phyloP scores from a whole-genome alignment of 2,329 filamentous ascomycete genomes.

The Fusarium newnesense region DNA sequence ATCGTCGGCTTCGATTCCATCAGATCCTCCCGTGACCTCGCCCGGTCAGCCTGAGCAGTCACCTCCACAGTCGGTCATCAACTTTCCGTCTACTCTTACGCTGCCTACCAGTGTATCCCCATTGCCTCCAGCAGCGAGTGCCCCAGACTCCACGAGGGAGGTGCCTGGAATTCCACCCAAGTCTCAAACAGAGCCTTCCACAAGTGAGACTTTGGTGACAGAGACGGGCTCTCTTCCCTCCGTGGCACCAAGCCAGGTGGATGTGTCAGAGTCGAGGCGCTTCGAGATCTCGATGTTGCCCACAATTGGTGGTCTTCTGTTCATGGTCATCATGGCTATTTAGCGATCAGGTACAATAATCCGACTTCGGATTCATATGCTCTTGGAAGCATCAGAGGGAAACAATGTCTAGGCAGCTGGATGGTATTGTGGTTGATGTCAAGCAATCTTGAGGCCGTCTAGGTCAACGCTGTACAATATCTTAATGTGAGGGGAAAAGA shows the following conservation, averaged over 20 bases:
- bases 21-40: neutral
- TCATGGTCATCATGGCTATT: slow-evolving; percentile 40
- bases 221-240: slow-evolving; percentile 39
- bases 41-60: neutral
- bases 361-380: neutral
- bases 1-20: neutral
- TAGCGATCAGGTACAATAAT: neutral
- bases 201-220: slow-evolving; percentile 21
- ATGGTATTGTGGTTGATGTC: slow-evolving; percentile 15
- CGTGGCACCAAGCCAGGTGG: slow-evolving; percentile 40
- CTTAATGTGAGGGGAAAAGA: neutral
- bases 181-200: neutral
- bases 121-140: neutral
- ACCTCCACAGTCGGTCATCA: neutral
- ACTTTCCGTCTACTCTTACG: slow-evolving; percentile 2
- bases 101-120: neutral
- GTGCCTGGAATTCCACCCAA: neutral
- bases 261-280: slow-evolving; percentile 42
- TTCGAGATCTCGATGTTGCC: slow-evolving; percentile 35
- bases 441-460: slow-evolving; percentile 18
- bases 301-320: slow-evolving; percentile 39
- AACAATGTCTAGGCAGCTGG: slow-evolving; percentile 2
- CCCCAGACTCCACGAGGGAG: neutral
- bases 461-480: neutral
- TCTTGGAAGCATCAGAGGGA: neutral